Evolutionary conservation across 2,329 filamentous ascomycete genomes (phyloP).

Genomic region (Mycosphaerelloides madeirae): DNA sequence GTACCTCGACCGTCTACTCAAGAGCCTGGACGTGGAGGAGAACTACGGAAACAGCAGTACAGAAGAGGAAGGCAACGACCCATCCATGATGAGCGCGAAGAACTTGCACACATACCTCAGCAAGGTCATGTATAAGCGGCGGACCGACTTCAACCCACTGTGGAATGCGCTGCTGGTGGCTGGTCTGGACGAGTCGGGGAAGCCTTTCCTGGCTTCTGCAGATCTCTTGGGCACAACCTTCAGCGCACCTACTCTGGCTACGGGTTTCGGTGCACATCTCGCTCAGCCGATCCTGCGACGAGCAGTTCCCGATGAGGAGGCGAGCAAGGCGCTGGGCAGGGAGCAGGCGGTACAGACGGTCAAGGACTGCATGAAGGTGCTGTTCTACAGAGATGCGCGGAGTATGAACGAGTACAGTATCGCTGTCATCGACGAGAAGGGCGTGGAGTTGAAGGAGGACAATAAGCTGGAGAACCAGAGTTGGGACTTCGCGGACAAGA

Average conservation of each 20-base stretch:
- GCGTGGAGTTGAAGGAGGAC: conserved; percentile 76
- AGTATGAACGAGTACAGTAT: conserved; percentile 89
- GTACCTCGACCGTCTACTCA: conserved; percentile 88
- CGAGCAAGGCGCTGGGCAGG: conserved; percentile 64
- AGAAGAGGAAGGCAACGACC: conserved; percentile 60
- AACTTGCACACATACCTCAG: conserved; percentile 95
- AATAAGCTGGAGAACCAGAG: conserved; percentile 92
- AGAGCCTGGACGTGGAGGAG: conserved; percentile 80
- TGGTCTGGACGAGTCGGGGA: conserved; percentile 71
- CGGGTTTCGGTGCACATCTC: conserved; percentile 87
- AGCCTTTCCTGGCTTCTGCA: conserved; percentile 85
- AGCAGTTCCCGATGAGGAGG: conserved; percentile 76
- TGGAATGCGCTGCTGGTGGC: conserved; percentile 96
- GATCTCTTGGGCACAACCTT: conserved; percentile 93
- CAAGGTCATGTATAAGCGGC: conserved; percentile 93
- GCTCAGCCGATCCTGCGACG: conserved; percentile 87
- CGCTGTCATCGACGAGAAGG: conserved; percentile 74
- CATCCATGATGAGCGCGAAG: conserved; percentile 66
- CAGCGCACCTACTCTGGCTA: conserved; percentile 80
- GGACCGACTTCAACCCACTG: conserved; percentile 91
- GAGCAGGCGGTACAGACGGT: conserved; percentile 77
- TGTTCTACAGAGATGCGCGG: conserved; percentile 94
- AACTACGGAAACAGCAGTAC: conserved; percentile 68
- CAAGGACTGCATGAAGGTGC: conserved; percentile 95
- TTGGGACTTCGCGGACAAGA: conserved; percentile 95